phyloP scores from a whole-genome alignment of 306 rosid species.

The Quercus robur region DNA sequence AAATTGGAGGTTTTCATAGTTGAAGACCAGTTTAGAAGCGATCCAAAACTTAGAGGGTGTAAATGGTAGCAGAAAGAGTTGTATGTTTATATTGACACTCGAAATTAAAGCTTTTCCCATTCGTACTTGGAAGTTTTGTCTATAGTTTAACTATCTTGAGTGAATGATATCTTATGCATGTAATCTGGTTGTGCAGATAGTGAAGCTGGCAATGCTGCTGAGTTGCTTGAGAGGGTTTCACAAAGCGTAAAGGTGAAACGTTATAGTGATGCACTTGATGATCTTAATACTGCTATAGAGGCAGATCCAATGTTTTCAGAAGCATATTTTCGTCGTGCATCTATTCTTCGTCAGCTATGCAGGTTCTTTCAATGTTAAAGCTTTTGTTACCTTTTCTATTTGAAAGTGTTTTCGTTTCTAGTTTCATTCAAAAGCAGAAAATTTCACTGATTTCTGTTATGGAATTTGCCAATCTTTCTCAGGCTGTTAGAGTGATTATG shows the following conservation, averaged over 20 bases:
- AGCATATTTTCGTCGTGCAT: constrained; percentile 81
- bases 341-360: constrained; percentile 88
- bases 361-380: constrained; percentile 42
- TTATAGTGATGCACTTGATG: constrained; percentile 87
- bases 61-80: neutral
- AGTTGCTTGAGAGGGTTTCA: constrained; percentile 74
- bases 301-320: constrained; percentile 87
- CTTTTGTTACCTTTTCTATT: constrained; percentile 7
- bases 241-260: constrained; percentile 75
- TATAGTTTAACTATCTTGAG: constrained; percentile 6
- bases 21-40: too few relatives aligned
- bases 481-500: neutral
- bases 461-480: neutral
- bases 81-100: neutral
- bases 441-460: neutral
- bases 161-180: constrained; percentile 10
- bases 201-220: constrained; percentile 70
- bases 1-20: too few relatives aligned
- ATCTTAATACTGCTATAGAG: constrained; percentile 94
- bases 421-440: neutral
- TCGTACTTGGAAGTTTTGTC: neutral
- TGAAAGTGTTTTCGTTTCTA: neutral
- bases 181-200: constrained; percentile 46
- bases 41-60: too few relatives aligned
- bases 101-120: neutral